Conservation (phyloP, 176 grass and related monocot genomes). For the Aechmea fasciata region DNA sequence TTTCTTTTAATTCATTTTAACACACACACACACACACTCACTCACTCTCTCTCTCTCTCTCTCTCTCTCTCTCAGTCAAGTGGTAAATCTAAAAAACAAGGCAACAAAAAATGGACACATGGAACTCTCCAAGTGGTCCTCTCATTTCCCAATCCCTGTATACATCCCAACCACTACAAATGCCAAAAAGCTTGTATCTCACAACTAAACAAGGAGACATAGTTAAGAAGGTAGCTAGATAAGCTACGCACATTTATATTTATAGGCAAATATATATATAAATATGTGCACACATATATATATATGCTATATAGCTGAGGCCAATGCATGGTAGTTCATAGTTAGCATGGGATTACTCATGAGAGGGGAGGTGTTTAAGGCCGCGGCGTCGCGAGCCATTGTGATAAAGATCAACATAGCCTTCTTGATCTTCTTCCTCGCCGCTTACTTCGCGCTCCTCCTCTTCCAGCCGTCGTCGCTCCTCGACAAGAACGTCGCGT, state of each 20-base stretch:
- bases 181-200: neutral
- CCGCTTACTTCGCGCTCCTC: slow-evolving; percentile 72
- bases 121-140: no score
- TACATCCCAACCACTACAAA: neutral
- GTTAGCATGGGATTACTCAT: slow-evolving; percentile 6
- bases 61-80: no score
- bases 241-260: no score
- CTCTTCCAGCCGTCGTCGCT: slow-evolving; percentile 51
- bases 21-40: no score
- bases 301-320: neutral
- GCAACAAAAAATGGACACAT: no score
- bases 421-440: slow-evolving; percentile 67
- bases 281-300: neutral
- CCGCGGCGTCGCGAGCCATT: slow-evolving; percentile 29
- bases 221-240: no score
- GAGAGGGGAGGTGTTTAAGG: slow-evolving; percentile 43
- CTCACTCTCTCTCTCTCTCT: neutral
- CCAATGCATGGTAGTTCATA: neutral
- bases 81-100: no score
- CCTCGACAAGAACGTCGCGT: slow-evolving; percentile 31
- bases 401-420: slow-evolving; percentile 76
- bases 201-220: neutral
- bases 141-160: neutral
- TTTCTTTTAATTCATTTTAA: neutral
- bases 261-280: neutral